These are phyloP conservation scores for Fragaria ananassa DNA, from an alignment of 306 rosid species.

Conservation along the genomic window DNA sequence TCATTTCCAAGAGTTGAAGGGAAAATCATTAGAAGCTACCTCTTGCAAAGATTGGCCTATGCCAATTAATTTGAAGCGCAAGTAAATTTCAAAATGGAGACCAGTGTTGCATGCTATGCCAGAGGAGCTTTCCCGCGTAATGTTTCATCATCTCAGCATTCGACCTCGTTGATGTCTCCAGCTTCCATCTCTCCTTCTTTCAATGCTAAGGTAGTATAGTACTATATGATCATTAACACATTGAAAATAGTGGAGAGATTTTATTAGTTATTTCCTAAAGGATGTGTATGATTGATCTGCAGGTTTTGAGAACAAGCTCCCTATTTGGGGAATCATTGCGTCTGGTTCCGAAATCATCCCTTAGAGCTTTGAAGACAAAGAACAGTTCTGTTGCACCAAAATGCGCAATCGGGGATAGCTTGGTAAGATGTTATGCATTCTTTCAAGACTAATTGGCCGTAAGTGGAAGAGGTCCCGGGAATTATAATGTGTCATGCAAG, in stretches of 20 bases:
- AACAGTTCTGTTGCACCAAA: slow-evolving; percentile 45
- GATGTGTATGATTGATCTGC: slow-evolving; percentile 20
- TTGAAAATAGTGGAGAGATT: background rate
- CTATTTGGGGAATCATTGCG: slow-evolving; percentile 79
- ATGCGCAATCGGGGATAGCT: slow-evolving; percentile 85
- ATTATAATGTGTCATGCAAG: background rate
- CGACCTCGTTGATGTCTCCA: slow-evolving; percentile 26
- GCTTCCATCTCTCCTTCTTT: slow-evolving; percentile 34
- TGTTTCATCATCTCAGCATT: slow-evolving; percentile 30
- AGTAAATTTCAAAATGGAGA: slow-evolving; percentile 22
- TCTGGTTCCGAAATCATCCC: slow-evolving; percentile 55
- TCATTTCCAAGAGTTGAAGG: slow-evolving; percentile 19
- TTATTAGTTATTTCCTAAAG: background rate
- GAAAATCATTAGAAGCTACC: background rate
- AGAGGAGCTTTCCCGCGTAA: slow-evolving; percentile 26
- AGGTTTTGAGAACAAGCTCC: slow-evolving; percentile 78
- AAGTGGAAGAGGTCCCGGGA: background rate
- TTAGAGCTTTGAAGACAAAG: slow-evolving; percentile 53
- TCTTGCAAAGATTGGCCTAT: background rate
- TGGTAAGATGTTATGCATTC: slow-evolving; percentile 51
- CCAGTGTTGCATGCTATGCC: slow-evolving; percentile 25
- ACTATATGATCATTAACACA: background rate
- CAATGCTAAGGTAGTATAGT: slow-evolving; percentile 29
- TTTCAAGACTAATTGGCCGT: background rate
- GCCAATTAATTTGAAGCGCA: background rate